Base-by-base conservation (phyloP, 768 basidiomycete genomes). In the Rhodotorula paludigena region DNA sequence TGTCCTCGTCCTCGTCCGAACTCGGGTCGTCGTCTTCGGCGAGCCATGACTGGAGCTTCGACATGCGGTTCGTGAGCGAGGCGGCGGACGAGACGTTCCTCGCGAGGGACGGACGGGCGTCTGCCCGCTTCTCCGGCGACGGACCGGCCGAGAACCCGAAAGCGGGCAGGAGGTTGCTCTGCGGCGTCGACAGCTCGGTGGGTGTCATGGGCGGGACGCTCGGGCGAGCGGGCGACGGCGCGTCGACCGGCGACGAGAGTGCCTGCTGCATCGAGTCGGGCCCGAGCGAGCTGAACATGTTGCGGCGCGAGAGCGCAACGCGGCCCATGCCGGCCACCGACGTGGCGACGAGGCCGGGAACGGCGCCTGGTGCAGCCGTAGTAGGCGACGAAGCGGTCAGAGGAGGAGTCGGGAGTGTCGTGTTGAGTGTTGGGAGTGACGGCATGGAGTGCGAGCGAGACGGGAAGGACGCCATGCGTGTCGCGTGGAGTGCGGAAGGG, bases 241-340 rank as follows among this genome's bases (percentile, higher is more conserved):
- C 38, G 2, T 12, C 49, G 56, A 15, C 38, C 25, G 11, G 16
- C 11, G 41, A 35, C 39, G 48, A 3, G 58, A 25, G 11, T 10
- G n/a, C 36, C 35, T 16, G 42, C 35, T 47, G 44, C 9, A 1
- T 35, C 6, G 60, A 3, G 57, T 20, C 30, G 32, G 12, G 9
- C 38, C 54, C 18, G 52, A 38, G 61, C 23, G 25, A 30, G 47
- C 60, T 64, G 30, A 68, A 36, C 15, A 55, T 55, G 25, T 45
- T 57, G 51, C 60, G 55, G 47, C 66, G 66, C 25, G 66, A 44
- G 25, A 71, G 49, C 0, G 71, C 71, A 32, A 72, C 67, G 23
- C 71, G 63, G 33, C 71, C 71, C 66, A 72, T 68, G 4, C 71
- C 71, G 3, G 58, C 38, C 7, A 61, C 30, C 18, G 62, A 36